phyloP scores from a whole-genome alignment of 371 early-diverging fungal species.

The Parasitella parasitica region DNA sequence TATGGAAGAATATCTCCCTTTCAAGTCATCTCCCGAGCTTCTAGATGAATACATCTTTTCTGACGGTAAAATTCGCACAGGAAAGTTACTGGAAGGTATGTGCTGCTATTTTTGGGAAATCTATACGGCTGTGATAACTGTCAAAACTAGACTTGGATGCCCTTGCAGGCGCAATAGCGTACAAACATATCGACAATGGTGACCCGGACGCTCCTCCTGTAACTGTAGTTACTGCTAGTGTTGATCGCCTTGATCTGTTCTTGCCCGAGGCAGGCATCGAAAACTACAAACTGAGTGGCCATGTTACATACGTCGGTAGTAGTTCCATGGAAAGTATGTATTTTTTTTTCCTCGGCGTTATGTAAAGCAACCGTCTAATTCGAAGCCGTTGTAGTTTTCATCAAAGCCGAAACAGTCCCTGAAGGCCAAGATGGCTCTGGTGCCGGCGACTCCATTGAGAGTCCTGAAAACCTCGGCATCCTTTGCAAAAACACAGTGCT shows the following conservation, averaged over 20 bases:
- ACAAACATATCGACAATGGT: constrained; percentile 76
- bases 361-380: neutral
- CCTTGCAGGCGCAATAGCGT: constrained; percentile 79
- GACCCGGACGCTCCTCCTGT: constrained; percentile 59
- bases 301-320: constrained; percentile 82
- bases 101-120: neutral
- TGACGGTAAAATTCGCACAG: constrained; percentile 66
- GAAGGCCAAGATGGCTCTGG: constrained; percentile 13
- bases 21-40: constrained; percentile 71
- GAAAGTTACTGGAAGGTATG: constrained; percentile 59
- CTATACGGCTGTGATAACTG: too few species aligned
- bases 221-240: constrained; percentile 86
- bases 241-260: constrained; percentile 87
- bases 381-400: constrained; percentile 45
- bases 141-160: constrained; percentile 69
- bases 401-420: constrained; percentile 66
- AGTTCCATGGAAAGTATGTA: constrained; percentile 84
- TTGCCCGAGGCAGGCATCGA: constrained; percentile 58
- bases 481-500: constrained; percentile 59
- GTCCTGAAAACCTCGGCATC: constrained; percentile 23
- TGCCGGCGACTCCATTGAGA: constrained; percentile 4
- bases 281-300: constrained; percentile 78
- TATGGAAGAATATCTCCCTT: constrained; percentile 76
- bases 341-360: neutral
- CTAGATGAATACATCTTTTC: constrained; percentile 81